These are phyloP conservation scores for Grammothele lineata DNA, from an alignment of 768 basidiomycete species.

Conservation along the genomic window DNA sequence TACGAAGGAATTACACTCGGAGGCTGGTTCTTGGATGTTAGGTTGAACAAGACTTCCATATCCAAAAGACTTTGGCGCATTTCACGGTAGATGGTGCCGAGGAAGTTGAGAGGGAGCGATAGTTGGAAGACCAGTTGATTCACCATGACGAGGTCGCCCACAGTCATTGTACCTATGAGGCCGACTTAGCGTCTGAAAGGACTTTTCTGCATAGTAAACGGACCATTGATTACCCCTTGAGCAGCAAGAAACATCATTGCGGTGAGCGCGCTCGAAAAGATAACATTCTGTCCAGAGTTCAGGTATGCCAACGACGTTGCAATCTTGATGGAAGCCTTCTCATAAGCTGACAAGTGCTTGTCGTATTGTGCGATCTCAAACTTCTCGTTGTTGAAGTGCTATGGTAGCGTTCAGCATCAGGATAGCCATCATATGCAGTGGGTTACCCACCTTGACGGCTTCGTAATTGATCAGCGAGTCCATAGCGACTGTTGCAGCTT, in stretches of 20 bases:
- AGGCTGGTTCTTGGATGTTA: slow-evolving; percentile 77
- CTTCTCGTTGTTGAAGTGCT: slow-evolving; percentile 98
- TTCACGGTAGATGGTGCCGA: slow-evolving; percentile 96
- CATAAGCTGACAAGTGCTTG: slow-evolving; percentile 78
- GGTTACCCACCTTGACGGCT: slow-evolving; percentile 82
- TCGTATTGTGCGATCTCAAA: slow-evolving; percentile 93
- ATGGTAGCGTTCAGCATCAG: not conserved
- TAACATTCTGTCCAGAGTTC: slow-evolving; percentile 96
- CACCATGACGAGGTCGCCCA: slow-evolving; percentile 98
- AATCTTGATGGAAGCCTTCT: slow-evolving; percentile 90
- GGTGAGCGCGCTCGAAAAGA: slow-evolving; percentile 92
- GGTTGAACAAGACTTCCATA: slow-evolving; percentile 93
- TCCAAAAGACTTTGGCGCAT: slow-evolving; percentile 93
- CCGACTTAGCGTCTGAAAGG: not conserved
- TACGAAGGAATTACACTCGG: slow-evolving; percentile 42
- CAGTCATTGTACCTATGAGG: slow-evolving; percentile 84
- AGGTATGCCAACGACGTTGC: slow-evolving; percentile 90
- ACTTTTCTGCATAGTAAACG: too few species aligned
- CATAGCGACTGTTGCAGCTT: slow-evolving; percentile 88
- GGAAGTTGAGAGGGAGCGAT: slow-evolving; percentile 92
- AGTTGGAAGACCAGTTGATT: slow-evolving; percentile 98
- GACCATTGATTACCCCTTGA: slow-evolving; percentile 89
- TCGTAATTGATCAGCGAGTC: slow-evolving; percentile 98
- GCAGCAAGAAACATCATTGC: slow-evolving; percentile 96
- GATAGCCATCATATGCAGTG: not conserved